Conservation (phyloP, 495 filamentous ascomycete species). For the Pseudoneurospora amorphoporcata region DNA sequence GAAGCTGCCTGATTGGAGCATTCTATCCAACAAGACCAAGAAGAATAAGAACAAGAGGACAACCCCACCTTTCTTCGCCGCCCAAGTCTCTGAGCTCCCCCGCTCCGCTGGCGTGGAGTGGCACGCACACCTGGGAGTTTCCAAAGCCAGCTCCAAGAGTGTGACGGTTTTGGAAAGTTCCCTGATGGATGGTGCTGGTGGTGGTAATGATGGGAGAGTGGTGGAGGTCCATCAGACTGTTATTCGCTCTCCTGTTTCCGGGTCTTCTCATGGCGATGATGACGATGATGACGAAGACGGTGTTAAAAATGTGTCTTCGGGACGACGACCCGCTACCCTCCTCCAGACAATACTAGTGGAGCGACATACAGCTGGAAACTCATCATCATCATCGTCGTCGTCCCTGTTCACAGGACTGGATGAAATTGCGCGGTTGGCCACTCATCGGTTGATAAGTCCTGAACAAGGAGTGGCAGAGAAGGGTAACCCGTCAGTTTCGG, state of each 20-base stretch:
- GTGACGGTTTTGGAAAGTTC: not conserved
- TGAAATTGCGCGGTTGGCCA: not conserved
- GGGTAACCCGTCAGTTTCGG: not conserved
- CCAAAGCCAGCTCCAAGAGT: not conserved
- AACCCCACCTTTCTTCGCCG: constrained; percentile 57
- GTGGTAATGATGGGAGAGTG: not conserved
- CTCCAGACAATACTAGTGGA: constrained; percentile 18
- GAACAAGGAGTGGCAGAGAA: not conserved
- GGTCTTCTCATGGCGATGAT: not conserved
- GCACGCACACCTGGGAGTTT: constrained; percentile 22
- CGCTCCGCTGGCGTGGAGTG: constrained; percentile 22
- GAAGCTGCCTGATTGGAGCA: constrained; percentile 26
- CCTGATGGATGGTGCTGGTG: not conserved
- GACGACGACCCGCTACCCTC: not conserved
- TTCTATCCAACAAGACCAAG: constrained; percentile 15
- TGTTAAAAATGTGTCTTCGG: not conserved
- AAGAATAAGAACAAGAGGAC: not conserved
- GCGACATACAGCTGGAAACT: not conserved
- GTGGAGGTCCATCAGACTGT: constrained; percentile 6
- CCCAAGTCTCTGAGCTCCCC: constrained; percentile 40
- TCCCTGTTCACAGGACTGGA: not conserved
- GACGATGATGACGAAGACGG: not conserved
- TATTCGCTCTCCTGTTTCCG: not conserved
- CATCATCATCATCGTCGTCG: not conserved
- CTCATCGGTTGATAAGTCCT: not conserved